Base-by-base conservation (phyloP, 129 eudicot species). In the Centaurea solstitialis region DNA sequence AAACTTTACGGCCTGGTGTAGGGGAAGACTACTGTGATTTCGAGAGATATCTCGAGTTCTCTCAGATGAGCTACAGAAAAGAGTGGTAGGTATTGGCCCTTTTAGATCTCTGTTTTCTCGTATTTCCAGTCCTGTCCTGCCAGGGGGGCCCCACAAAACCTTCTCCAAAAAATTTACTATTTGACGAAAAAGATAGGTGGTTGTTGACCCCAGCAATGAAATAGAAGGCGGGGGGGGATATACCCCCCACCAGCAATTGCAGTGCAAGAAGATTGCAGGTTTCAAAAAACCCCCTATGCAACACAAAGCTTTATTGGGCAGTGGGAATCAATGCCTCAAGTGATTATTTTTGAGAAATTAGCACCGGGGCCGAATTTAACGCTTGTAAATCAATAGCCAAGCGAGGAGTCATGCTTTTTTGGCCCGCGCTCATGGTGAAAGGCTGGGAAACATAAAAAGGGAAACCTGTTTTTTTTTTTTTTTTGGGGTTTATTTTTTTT, bases 321-420 rank as follows among this genome's bases (percentile, higher is more conserved):
- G 96, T 93, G 65, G 96, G 71, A 93, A 93, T 89, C 97, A 93
- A 93, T 89, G 97, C 97, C 97, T 66, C 87, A 93, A 85, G 96
- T 90, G 73, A 88, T 93, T 28, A 87, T 90, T 77, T 79, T 93
- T 74, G 97, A 93, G 97, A 93, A 87, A 90, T 93, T 66, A 88
- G 97, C 80, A 93, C 96, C 12, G 85, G 86, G 70, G 88, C 85
- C 71, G 97, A 93, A 80, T 96, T 87, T 68, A 77, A 43, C 21
- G 96, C 97, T 87, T 90, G 93, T 76, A 86, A 90, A 41, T 83
- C 97, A 2, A 93, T 93, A 79, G 95, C 97, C 11, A 89, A 93
- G 80, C 89, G 96, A 90, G 97, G 97, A 40, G 89, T 93, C 62
- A 90, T 90, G 97, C 97, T 93, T 80, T 87, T 80, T 87, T 90